Evolutionary conservation across 495 filamentous ascomycete genomes (phyloP).

Genomic region (Penicillium coffeae): DNA sequence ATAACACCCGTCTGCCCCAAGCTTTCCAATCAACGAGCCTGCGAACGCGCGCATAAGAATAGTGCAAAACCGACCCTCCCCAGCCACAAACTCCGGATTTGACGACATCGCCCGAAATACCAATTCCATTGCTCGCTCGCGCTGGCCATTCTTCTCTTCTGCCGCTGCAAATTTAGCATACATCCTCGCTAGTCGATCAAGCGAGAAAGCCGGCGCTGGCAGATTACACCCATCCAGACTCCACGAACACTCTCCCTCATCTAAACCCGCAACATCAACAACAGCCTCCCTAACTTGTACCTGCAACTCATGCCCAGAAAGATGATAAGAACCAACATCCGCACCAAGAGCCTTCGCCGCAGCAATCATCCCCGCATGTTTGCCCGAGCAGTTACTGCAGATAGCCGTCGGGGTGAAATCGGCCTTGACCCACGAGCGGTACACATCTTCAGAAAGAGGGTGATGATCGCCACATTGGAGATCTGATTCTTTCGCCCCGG

Average conservation of each 20-base stretch:
- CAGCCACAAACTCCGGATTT: constrained; percentile 33
- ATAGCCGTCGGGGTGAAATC: constrained; percentile 27
- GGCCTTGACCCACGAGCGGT: constrained; percentile 34
- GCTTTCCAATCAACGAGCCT: constrained; percentile 31
- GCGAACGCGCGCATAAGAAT: constrained; percentile 27
- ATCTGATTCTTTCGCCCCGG: constrained; percentile 20
- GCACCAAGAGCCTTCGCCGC: constrained; percentile 29
- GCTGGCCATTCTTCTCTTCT: background rate
- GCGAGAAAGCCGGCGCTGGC: constrained; percentile 30
- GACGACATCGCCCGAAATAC: constrained; percentile 34
- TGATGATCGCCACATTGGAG: constrained; percentile 38
- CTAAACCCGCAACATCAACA: constrained; percentile 22
- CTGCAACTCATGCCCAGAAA: constrained; percentile 28
- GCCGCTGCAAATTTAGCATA: constrained; percentile 29
- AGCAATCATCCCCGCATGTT: constrained; percentile 40
- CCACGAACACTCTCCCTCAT: constrained; percentile 21
- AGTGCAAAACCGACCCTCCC: constrained; percentile 37
- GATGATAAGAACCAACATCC: constrained; percentile 26
- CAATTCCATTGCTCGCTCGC: constrained; percentile 11
- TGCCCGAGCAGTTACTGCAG: constrained; percentile 41
- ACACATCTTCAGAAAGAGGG: constrained; percentile 25
- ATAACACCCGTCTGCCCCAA: constrained; percentile 40
- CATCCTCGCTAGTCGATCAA: constrained; percentile 22
- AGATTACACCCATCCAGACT: constrained; percentile 39
- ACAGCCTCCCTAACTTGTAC: constrained; percentile 22